phyloP scores from a whole-genome alignment of 139 green algal species.

The Asterochloris sp. region DNA sequence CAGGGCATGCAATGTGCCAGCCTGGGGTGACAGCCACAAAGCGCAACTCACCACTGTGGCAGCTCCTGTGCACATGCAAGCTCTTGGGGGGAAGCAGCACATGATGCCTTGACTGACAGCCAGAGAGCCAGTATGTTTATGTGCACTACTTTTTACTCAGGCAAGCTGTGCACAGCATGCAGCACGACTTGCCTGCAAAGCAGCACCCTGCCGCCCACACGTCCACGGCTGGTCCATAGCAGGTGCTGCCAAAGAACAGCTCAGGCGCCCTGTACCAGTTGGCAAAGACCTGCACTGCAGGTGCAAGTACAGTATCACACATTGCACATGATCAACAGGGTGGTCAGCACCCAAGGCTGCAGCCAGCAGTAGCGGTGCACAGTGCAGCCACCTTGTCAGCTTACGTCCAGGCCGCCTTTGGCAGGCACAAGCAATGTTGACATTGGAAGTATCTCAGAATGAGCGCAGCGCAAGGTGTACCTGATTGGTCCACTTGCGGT shows the following conservation, averaged over 20 bases:
- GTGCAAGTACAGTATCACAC: not conserved
- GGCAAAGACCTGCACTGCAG: constrained; percentile 78
- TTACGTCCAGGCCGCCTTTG: not conserved
- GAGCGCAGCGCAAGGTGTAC: constrained; percentile 8
- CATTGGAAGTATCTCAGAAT: not conserved
- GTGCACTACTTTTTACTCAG: not conserved
- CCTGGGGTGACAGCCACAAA: no score
- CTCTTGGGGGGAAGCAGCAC: not conserved
- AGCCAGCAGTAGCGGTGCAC: not conserved
- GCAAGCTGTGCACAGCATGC: not conserved
- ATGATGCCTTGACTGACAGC: not conserved
- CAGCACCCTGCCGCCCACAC: constrained; percentile 89
- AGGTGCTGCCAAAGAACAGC: constrained; percentile 77
- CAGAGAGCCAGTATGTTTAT: not conserved
- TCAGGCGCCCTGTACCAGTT: constrained; percentile 88
- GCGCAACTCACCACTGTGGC: no score
- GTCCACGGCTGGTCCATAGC: constrained; percentile 78
- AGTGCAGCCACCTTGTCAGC: not conserved
- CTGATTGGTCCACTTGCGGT: constrained; percentile 68
- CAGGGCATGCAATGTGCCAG: no score
- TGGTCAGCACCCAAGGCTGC: not conserved
- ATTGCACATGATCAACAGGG: not conserved
- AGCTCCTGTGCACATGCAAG: not conserved
- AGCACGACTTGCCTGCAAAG: constrained; percentile 53
- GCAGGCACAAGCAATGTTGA: not conserved